phyloP scores from a whole-genome alignment of 805 yeast genomes.

The Nakazawaea ambrosiae region DNA sequence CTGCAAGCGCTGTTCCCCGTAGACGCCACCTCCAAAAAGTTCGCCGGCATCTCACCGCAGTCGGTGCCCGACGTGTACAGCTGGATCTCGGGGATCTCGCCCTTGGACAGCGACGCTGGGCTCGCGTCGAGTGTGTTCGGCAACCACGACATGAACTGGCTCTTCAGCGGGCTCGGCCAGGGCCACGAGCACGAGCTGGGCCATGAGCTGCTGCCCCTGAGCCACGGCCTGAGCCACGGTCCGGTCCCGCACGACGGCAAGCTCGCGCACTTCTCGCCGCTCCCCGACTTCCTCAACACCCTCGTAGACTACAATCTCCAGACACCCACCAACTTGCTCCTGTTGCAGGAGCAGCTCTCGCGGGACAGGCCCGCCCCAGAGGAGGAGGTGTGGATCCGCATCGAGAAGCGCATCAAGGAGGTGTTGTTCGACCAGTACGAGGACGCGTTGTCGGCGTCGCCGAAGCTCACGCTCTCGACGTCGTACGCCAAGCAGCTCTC shows the following conservation, averaged over 20 bases:
- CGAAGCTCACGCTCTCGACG: constrained; percentile 14
- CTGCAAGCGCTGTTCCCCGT: not conserved
- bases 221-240: not conserved
- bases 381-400: constrained; percentile 11
- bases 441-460: constrained; percentile 2
- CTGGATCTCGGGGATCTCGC: constrained; percentile 6
- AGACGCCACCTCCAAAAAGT: not conserved
- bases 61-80: constrained; percentile 5
- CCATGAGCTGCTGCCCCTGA: not conserved
- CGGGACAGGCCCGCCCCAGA: not conserved
- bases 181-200: not conserved
- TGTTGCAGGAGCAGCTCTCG: constrained; percentile 2
- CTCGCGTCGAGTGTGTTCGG: constrained; percentile 13
- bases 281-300: constrained; percentile 3
- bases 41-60: not conserved
- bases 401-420: constrained; percentile 12
- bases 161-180: constrained; percentile 13
- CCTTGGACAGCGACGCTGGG: constrained; percentile 5
- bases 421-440: constrained; percentile 15
- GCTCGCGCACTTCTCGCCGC: constrained; percentile 2
- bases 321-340: constrained; percentile 3
- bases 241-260: not conserved
- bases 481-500: constrained; percentile 12
- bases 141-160: constrained; percentile 19
- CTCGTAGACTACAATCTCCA: constrained; percentile 4